Evolutionary conservation across 1,284 basidiomycete species (phyloP).

Genomic region (Pascua sp.): DNA sequence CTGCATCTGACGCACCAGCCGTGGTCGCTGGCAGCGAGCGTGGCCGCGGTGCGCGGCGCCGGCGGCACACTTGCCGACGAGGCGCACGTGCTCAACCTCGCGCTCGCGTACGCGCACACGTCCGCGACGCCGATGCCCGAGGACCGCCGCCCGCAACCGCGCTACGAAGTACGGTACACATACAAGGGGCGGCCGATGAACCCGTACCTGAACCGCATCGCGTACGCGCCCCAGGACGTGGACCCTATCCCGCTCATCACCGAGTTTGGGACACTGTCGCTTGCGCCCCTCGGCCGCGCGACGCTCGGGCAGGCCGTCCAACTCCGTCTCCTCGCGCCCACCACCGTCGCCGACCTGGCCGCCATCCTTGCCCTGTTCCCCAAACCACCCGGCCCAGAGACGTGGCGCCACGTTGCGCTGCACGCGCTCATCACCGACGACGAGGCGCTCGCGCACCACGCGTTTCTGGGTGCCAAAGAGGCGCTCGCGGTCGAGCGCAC

Average conservation of each 20-base stretch:
- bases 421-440: conserved; percentile 12
- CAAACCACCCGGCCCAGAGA: conserved; percentile 23
- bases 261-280: neutral
- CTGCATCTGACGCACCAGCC: neutral
- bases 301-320: conserved; percentile 20
- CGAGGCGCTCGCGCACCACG: neutral
- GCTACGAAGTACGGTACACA: neutral
- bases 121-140: neutral
- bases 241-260: neutral
- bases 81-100: conserved; percentile 1
- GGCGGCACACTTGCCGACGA: neutral
- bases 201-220: neutral
- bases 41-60: neutral
- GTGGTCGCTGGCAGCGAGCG: neutral
- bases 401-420: conserved; percentile 23
- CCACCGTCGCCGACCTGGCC: neutral
- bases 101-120: conserved; percentile 1
- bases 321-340: conserved; percentile 9
- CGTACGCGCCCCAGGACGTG: no score
- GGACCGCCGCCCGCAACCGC: no score
- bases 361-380: conserved; percentile 5
- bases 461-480: neutral
- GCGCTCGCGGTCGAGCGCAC: conserved; percentile 1
- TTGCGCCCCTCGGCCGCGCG: conserved; percentile 5
- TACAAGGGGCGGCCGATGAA: neutral